phyloP scores from a whole-genome alignment of 164 flowering plant species.

The Cinnamomum chago region DNA sequence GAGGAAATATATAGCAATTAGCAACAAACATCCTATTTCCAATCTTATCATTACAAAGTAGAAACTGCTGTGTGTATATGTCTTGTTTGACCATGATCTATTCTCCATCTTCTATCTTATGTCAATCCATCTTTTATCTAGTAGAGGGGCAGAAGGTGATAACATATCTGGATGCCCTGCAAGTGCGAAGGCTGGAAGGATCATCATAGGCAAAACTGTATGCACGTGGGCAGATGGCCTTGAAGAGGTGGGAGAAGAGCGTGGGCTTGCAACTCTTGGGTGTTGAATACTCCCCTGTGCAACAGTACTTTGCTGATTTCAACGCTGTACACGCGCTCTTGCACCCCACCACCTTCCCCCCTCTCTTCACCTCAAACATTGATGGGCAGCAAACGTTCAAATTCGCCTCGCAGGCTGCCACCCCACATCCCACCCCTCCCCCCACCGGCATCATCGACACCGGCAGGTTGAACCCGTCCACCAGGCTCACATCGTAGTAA shows the following conservation, averaged over 20 bases:
- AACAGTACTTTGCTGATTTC: constrained; percentile 60
- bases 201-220: constrained; percentile 92
- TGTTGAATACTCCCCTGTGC: constrained; percentile 60
- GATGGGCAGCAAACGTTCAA: constrained; percentile 66
- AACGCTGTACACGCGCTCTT: constrained; percentile 76
- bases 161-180: constrained; percentile 79
- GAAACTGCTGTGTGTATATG: no score
- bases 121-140: background rate
- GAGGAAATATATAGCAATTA: no score
- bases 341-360: constrained; percentile 64
- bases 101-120: no score
- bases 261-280: constrained; percentile 63
- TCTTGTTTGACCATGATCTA: no score
- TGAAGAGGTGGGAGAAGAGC: constrained; percentile 58
- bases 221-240: constrained; percentile 83
- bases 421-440: constrained; percentile 59
- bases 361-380: constrained; percentile 43
- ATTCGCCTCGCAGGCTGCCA: constrained; percentile 46
- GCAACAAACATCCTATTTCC: no score
- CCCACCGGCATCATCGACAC: constrained; percentile 71
- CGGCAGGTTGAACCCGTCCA: constrained; percentile 80
- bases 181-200: constrained; percentile 69
- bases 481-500: constrained; percentile 74
- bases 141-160: constrained; percentile 88
- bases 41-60: no score